Evolutionary conservation across 352 stramenopile species (phyloP), one percentile per base, ranked within the genome.

Genomic region (Phytophthora sojae): DNA sequence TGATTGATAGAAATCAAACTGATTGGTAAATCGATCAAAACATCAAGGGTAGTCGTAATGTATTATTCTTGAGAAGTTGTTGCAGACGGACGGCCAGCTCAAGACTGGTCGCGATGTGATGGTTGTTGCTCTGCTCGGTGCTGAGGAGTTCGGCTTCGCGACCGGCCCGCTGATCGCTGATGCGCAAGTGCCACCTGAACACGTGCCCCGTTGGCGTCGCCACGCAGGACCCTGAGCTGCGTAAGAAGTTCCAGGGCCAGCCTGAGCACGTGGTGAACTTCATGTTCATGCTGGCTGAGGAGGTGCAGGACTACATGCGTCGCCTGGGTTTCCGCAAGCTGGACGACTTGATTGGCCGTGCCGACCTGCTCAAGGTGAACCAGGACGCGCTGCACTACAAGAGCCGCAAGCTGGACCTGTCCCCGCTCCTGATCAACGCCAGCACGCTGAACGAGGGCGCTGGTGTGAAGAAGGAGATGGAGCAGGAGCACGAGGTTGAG

Each of bases 191-290:
- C 73, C 97, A 99, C 82, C 86, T 99, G 69, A 99, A 99, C 81
- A 99, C 96, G 11, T 99, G 97, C 78, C 97, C 97, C 25, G 97
- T 99, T n/a, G 97, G 97, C 61, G 95, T 99, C 71, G 97, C 97
- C n/a, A 99, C 97, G 4, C 97, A 99, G 82, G 96, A 99, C 66
- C 88, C 95, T 71, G 94, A 99, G 71, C 84, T 99, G 19, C 86
- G 96, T 49, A 95, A 95, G 67, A 99, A 99, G 74, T 99, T 99
- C 77, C 83, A 88, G 54, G 97, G 97, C 37, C 87, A 98, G 79
- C 97, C 96, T 39, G 96, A 99, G 75, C 96, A 99, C 73, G 97
- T 99, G 17, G 89, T 99, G 52, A 99, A 99, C 79, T 99, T 98
- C 79, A 98, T 99, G 75, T 98, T 97, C 56, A 83, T 99, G 71